Evolutionary conservation across 331 rosid species (phyloP).

Genomic region (Cucumis variabilis): DNA sequence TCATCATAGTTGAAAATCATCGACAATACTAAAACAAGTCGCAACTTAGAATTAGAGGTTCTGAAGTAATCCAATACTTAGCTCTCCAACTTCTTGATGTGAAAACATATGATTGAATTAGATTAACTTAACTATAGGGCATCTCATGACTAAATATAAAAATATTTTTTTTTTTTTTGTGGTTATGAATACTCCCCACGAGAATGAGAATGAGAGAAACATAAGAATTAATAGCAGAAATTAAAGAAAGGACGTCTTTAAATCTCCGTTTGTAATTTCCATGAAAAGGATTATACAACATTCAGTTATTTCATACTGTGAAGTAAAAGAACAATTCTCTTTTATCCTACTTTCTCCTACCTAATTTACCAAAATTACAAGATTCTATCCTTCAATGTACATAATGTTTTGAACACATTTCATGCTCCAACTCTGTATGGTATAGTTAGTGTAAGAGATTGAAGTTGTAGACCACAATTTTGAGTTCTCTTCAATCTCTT

Average conservation of each 20-base stretch:
- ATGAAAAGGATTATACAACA: neutral
- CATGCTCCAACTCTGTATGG: constrained; percentile 7
- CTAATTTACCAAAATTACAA: constrained; percentile 21
- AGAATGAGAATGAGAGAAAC: neutral
- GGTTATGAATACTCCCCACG: neutral
- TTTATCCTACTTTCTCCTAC: constrained; percentile 17
- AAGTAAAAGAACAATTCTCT: constrained; percentile 1
- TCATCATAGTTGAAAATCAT: neutral
- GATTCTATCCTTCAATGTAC: constrained; percentile 5
- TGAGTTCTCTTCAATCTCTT: neutral
- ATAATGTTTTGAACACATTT: constrained; percentile 13
- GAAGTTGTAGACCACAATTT: neutral
- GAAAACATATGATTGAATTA: neutral
- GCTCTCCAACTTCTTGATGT: constrained; percentile 12
- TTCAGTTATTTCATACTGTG: neutral
- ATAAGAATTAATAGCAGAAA: constrained; percentile 6
- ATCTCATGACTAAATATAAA: neutral
- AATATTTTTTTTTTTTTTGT: neutral
- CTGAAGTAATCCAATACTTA: neutral
- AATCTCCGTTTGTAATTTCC: neutral
- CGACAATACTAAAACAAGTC: constrained; percentile 7
- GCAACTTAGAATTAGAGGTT: constrained; percentile 16
- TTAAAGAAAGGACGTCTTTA: neutral
- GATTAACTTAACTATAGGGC: neutral
- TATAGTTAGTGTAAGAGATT: neutral